Evolutionary conservation across 306 rosid genomes (phyloP), one percentile per base, ranked within the genome.

Genomic region (Begonia peltatifolia): DNA sequence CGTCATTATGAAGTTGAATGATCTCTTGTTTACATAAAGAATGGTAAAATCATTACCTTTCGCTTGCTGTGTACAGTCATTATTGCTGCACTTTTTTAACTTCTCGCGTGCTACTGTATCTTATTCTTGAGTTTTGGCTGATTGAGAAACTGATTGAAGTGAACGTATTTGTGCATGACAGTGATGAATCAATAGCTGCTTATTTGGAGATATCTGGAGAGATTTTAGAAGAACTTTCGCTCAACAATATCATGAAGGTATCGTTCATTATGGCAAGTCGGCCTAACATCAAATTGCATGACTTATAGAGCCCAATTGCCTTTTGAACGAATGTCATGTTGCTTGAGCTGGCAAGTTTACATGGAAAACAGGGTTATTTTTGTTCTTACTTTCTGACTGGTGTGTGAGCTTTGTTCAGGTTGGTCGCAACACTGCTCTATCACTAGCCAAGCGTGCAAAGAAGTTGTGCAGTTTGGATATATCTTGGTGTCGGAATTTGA

Each of bases 171-270:
- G 30, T 59, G 60, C 30, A 42, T 54, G 63, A 43, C 61, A 89
- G 97, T 67, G 97, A 90, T 65, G 87, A 80, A 61, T 82, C 94
- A 52, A 60, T 90, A 64, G 92, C 92, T 56, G 95, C 92, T 16
- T 86, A 80, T 60, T 46, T 90, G 59, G 84, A 74, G 67, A 72
- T 68, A n/a, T 60, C 52, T 22, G 95, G 88, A 63, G 78, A 52
- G 54, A 50, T 46, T 59, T 68, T 90, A 55, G 65, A 61, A 57
- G 92, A 86, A 64, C 82, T 90, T 71, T 83, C 94, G 12, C 70
- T 90, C 42, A 90, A 86, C 75, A 71, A 63, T 51, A 62, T 90
- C 44, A 80, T 30, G 68, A 75, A 68, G 94, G 99, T 86, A 69
- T 25, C 9, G 61, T 56, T 44, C 46, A 50, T 53, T 22, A 25